Evolutionary conservation across 2,329 filamentous ascomycete species (phyloP), one percentile per base, ranked within the genome.

Genomic region (Nemania sp.): DNA sequence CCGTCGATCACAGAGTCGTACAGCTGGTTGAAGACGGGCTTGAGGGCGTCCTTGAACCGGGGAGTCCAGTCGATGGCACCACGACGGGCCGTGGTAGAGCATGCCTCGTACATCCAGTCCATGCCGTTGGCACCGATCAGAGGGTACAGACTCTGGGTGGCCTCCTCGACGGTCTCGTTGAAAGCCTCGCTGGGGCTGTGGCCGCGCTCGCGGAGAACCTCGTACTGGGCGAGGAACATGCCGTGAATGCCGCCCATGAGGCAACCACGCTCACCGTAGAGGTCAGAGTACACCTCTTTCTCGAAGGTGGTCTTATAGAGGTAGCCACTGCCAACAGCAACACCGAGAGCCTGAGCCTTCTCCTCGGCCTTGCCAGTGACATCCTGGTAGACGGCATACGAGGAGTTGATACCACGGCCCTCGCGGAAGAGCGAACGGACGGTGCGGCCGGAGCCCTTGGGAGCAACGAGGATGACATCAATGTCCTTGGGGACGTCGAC

Each of bases 51-150:
- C 90, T 97, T 97, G 92, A 99, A 99, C 77, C 86, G 86, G 79
- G 89, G 89, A 77, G 90, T 94, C 95, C 95, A 99, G 87, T 99
- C 95, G 77, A 99, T 96, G 81, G 95, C 95, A 81, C 95, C 95
- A 77, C 95, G 93, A 76, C 95, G 92, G 76, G 95, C 95, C 61
- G 95, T 99, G 77, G 95, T 99, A 67, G 94, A 98, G 90, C 95
- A 99, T 71, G 95, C 95, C 78, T 94, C 93, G 85, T 96, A 99
- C 95, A 99, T 99, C 92, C 96, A 99, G 86, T 99, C 95, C 95
- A 99, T 98, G 76, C 95, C 95, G 82, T 98, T 90, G 81, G 87
- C 87, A 76, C 94, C 95, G 75, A 99, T 99, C 76, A 99, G 86
- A 68, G 95, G 95, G 87, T 99, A 99, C 76, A 99, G 85, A 70